Conservation (phyloP, 441 rosid species). For the Aleurites moluccanus region DNA sequence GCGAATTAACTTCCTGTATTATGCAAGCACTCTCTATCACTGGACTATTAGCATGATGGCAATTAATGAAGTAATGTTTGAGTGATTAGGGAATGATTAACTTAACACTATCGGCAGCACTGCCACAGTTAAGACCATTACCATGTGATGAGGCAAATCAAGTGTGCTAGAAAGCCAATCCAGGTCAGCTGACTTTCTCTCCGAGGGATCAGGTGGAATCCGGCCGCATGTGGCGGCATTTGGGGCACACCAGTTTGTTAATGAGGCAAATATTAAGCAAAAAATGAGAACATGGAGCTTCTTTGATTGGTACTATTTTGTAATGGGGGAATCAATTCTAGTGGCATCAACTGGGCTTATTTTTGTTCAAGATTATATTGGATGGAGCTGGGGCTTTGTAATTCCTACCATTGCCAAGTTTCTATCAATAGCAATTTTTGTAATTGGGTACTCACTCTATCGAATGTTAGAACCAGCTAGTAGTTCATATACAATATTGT, state of each 20-base stretch:
- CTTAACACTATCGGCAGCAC: constrained; percentile 58
- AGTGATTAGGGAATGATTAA: constrained; percentile 62
- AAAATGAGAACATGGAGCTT: constrained; percentile 70
- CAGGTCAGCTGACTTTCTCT: constrained; percentile 67
- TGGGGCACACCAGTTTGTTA: constrained; percentile 86
- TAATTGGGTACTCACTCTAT: constrained; percentile 65
- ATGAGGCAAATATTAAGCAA: constrained; percentile 74
- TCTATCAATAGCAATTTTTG: constrained; percentile 54
- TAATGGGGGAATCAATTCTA: constrained; percentile 75
- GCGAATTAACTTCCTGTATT: too few species aligned
- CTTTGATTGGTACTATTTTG: constrained; percentile 92
- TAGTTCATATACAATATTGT: constrained; percentile 82
- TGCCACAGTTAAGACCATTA: constrained; percentile 70
- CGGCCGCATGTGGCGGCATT: constrained; percentile 91
- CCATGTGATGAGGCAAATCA: constrained; percentile 52
- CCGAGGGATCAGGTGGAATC: constrained; percentile 91
- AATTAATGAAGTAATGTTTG: too few species aligned
- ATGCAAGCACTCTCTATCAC: too few species aligned
- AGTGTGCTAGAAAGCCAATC: constrained; percentile 61
- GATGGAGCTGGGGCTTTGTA: constrained; percentile 93
- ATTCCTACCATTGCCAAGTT: constrained; percentile 81
- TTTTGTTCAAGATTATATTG: constrained; percentile 83
- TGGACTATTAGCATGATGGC: too few species aligned
- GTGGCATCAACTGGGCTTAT: constrained; percentile 79
- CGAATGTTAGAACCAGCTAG: constrained; percentile 73